Evolutionary conservation across 768 basidiomycete species (phyloP).

Genomic region (Amanita molliuscula): DNA sequence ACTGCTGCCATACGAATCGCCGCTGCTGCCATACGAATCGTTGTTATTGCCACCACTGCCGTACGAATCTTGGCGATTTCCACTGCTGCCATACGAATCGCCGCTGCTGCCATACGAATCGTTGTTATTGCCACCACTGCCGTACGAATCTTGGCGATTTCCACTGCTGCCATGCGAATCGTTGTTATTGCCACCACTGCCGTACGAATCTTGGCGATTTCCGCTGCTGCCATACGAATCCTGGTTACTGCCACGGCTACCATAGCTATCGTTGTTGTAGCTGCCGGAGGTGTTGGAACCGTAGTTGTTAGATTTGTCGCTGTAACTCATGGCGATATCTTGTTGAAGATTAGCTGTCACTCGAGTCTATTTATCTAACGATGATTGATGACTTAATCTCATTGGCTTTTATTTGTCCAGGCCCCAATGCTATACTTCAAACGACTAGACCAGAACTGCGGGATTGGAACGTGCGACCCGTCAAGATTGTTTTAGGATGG

Average conservation of each 20-base stretch:
- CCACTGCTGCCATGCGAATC: not conserved
- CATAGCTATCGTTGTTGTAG: not conserved
- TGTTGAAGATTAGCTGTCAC: not conserved
- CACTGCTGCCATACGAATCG: not conserved
- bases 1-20: not conserved
- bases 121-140: not conserved
- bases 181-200: not conserved
- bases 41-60: not conserved
- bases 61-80: not conserved
- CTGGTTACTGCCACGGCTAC: not conserved
- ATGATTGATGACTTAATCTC: not conserved
- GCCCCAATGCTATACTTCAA: too few species aligned
- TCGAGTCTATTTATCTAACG: slow-evolving; percentile 3
- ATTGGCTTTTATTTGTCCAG: not conserved
- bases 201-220: not conserved
- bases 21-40: not conserved
- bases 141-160: not conserved
- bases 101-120: not conserved
- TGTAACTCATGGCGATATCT: not conserved
- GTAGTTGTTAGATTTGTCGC: not conserved
- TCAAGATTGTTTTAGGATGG: not conserved
- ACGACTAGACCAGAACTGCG: not conserved
- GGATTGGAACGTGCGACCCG: not conserved
- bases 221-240: not conserved
- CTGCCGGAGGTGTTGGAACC: not conserved